Evolutionary conservation across 345 rosid species (phyloP), one percentile per base, ranked within the genome.

Genomic region (Aurinia saxatilis): DNA sequence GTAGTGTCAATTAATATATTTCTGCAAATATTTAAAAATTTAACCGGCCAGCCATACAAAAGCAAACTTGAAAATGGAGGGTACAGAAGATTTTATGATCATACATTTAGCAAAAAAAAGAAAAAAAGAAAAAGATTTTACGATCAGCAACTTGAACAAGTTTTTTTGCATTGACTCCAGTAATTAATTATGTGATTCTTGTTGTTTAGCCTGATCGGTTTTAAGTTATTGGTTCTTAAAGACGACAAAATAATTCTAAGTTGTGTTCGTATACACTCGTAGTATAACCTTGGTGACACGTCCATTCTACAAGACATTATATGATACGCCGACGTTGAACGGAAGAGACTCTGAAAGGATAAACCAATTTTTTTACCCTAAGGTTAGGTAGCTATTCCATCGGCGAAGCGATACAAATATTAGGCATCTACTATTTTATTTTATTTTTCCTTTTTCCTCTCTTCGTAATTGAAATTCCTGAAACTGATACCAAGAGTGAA

Each of bases 361-460:
- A 42, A 16, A 38, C n/a, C 48, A 2, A 8, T 7, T 35, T 36
- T 34, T 33, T 58, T 58, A 60, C 72, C 72, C 66, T 59, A 59
- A 50, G 23, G 60, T 67, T 59, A 50, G 66, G 72, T 50, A 50
- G 29, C 72, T 59, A 42, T 68, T 59, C 60, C 66, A 60, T 68
- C 60, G n/a, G 53, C 40, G 36, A 31, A 51, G 33, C n/a, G 35
- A 16, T 50, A 39, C 59, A 61, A 61, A 67, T 31, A 56, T 27
- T 21, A 56, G 47, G 15, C 47, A 53, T 9, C 27, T 19, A 64
- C 19, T 40, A 23, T 36, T 51, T 21, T 2, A 21, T 21, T 15
- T 14, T 9, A 35, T 9, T 2, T 15, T 19, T 6, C 15, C 7
- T 5, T 8, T 18, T 7, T 4, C n/a, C n/a, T n/a, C n/a, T n/a